Evolutionary conservation across 2,329 filamentous ascomycete genomes (phyloP).

Genomic region (Paracamarosporium sp.): DNA sequence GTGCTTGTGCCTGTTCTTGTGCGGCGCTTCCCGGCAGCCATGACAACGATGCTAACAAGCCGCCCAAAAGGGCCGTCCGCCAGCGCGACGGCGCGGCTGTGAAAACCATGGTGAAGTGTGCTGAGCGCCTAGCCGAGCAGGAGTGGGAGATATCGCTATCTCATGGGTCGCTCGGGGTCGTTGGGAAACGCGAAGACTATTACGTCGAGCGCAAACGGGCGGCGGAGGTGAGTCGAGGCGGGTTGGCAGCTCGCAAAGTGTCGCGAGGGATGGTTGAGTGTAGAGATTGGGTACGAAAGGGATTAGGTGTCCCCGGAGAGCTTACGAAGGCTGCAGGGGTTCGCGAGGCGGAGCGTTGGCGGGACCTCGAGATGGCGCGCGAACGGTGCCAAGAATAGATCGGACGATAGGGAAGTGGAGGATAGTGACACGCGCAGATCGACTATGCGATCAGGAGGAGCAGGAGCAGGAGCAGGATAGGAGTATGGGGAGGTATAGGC

Average conservation of each 20-base stretch:
- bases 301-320: slow-evolving; percentile 35
- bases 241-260: not conserved
- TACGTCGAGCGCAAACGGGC: not conserved
- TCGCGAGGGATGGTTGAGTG: slow-evolving; percentile 1
- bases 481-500: not conserved
- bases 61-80: slow-evolving; percentile 41
- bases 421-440: not conserved
- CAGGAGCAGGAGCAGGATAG: not conserved
- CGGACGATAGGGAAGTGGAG: not conserved
- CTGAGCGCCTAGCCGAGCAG: slow-evolving; percentile 16
- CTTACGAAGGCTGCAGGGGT: slow-evolving; percentile 32
- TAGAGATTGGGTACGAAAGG: slow-evolving; percentile 19
- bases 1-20: slow-evolving; percentile 54
- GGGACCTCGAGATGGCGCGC: slow-evolving; percentile 1
- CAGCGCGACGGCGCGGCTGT: slow-evolving; percentile 36
- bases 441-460: not conserved
- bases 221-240: not conserved
- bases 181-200: not conserved
- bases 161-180: slow-evolving; percentile 31
- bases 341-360: slow-evolving; percentile 4
- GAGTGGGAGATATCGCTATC: slow-evolving; percentile 37
- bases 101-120: slow-evolving; percentile 28
- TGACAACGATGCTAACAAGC: slow-evolving; percentile 38
- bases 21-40: slow-evolving; percentile 45
- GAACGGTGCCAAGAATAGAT: slow-evolving; percentile 2